Conservation (phyloP, 192 early-diverging fungal species). For the Coemansia pectinata region DNA sequence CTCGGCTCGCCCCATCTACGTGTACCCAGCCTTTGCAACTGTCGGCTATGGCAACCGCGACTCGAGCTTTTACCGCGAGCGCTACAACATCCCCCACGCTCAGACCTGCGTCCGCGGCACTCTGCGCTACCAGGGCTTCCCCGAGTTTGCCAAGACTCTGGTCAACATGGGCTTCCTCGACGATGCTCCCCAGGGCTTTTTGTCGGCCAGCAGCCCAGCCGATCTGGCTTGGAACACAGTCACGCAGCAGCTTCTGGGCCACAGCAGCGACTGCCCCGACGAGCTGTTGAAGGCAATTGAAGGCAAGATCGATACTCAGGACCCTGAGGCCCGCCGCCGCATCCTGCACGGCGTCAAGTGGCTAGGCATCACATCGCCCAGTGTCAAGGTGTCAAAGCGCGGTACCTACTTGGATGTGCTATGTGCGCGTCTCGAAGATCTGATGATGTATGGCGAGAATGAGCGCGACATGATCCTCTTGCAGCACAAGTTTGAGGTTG, state of each 20-base stretch:
- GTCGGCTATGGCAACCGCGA: conserved; percentile 98
- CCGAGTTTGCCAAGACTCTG: conserved; percentile 92
- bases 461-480: conserved; percentile 98
- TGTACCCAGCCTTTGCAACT: conserved; percentile 95
- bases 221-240: conserved; percentile 77
- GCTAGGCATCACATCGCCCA: conserved; percentile 84
- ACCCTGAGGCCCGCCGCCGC: conserved; percentile 57
- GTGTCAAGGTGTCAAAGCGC: conserved; percentile 60
- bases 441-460: conserved; percentile 89
- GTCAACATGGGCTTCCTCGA: conserved; percentile 91
- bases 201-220: conserved; percentile 58
- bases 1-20: conserved; percentile 86
- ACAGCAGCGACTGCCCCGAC: conserved; percentile 20
- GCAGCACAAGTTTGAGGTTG: conserved; percentile 96
- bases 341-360: conserved; percentile 78
- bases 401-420: conserved; percentile 88
- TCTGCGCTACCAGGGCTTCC: conserved; percentile 95
- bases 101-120: conserved; percentile 93
- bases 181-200: conserved; percentile 65
- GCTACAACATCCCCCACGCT: conserved; percentile 94
- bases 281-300: conserved; percentile 65
- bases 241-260: conserved; percentile 59
- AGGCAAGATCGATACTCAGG: conserved; percentile 65
- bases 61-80: conserved; percentile 89
- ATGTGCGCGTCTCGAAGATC: conserved; percentile 93